phyloP scores from a whole-genome alignment of 1,284 basidiomycete species.

The Vanrija humicola region DNA sequence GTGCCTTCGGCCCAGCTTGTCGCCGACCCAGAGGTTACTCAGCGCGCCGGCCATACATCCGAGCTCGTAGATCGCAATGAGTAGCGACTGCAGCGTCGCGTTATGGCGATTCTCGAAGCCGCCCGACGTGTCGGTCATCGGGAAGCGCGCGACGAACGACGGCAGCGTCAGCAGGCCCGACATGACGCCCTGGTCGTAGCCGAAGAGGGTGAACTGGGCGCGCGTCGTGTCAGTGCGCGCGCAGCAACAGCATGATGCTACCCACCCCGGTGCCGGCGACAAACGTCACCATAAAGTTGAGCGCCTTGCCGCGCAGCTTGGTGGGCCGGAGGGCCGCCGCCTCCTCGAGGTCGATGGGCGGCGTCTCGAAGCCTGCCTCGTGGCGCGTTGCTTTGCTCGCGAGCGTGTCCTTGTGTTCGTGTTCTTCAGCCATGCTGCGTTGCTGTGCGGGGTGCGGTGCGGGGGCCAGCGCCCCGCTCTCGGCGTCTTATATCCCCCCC shows the following conservation, averaged over 20 bases:
- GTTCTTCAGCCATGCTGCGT: too few species aligned
- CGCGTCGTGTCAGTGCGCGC: too few species aligned
- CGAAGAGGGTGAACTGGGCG: conserved; percentile 16
- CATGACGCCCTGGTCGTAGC: conserved; percentile 44
- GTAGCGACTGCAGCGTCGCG: conserved; percentile 38
- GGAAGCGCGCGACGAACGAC: conserved; percentile 30
- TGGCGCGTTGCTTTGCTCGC: neutral
- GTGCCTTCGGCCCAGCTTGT: conserved; percentile 40
- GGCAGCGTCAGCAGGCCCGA: conserved; percentile 41
- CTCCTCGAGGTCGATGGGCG: conserved; percentile 3
- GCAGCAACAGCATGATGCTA: neutral
- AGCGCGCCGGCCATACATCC: conserved; percentile 49
- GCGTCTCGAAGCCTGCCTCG: conserved; percentile 6
- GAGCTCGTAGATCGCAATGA: conserved; percentile 47
- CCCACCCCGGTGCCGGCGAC: conserved; percentile 15
- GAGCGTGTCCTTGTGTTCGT: too few species aligned
- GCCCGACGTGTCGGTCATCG: conserved; percentile 4
- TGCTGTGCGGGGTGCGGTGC: too few species aligned
- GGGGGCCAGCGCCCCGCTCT: too few species aligned
- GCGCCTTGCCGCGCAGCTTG: conserved; percentile 4
- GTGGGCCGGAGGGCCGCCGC: conserved; percentile 7
- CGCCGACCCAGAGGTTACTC: conserved; percentile 46
- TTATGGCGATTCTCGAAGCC: conserved; percentile 6
- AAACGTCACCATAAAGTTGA: conserved; percentile 14
- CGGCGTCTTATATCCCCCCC: too few species aligned